Conservation (phyloP, 192 early-diverging fungal species). For the Gamsiella multidivaricata region DNA sequence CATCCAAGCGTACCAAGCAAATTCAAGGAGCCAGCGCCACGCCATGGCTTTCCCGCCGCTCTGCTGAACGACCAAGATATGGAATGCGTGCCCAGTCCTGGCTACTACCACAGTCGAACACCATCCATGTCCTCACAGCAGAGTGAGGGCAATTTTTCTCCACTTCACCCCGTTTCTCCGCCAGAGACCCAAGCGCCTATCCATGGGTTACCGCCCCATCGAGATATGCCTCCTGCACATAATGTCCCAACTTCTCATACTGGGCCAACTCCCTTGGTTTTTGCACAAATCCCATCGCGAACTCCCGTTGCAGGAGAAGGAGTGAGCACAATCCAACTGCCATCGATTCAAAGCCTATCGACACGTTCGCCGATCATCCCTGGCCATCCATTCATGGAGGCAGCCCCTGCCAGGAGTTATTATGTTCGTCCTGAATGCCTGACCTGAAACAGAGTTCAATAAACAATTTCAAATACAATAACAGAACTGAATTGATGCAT, state of each 20-base stretch:
- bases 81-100: constrained; percentile 15
- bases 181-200: constrained; percentile 6
- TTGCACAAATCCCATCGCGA: background rate
- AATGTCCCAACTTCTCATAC: background rate
- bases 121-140: constrained; percentile 47
- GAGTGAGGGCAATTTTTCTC: constrained; percentile 35
- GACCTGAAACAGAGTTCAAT: background rate
- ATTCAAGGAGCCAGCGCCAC: background rate
- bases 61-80: constrained; percentile 22
- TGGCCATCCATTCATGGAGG: background rate
- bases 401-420: background rate
- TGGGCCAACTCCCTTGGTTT: background rate
- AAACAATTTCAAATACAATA: background rate
- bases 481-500: too few relatives aligned
- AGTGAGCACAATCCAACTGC: constrained; percentile 16
- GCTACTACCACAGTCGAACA: constrained; percentile 19
- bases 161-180: constrained; percentile 30
- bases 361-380: background rate
- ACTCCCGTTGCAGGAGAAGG: background rate
- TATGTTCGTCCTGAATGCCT: background rate
- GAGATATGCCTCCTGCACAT: too few relatives aligned
- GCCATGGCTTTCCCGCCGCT: constrained; percentile 19
- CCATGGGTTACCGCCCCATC: too few relatives aligned
- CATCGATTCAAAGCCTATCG: constrained; percentile 42
- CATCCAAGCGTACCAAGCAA: too few relatives aligned